Conservation (phyloP, 768 basidiomycete species). For the Udeniomyces megalosporus region DNA sequence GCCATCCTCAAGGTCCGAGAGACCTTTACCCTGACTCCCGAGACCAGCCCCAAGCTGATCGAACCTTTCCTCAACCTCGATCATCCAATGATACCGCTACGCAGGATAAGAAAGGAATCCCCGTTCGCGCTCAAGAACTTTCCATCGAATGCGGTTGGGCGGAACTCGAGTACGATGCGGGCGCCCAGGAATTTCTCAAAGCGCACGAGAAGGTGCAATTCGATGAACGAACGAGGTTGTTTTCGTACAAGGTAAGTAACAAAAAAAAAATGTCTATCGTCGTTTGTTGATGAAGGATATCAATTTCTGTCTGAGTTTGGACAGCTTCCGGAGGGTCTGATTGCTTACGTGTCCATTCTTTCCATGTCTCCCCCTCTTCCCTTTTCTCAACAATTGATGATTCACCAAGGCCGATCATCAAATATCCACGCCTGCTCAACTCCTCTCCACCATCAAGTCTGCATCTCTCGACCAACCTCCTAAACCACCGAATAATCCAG, state of each 20-base stretch:
- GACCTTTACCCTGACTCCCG: background rate
- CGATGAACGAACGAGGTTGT: slow-evolving; percentile 70
- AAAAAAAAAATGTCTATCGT: too few relatives aligned
- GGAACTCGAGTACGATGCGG: slow-evolving; percentile 52
- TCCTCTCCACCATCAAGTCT: slow-evolving; percentile 63
- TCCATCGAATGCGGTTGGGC: slow-evolving; percentile 58
- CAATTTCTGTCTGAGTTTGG: too few relatives aligned
- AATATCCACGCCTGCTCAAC: slow-evolving; percentile 65
- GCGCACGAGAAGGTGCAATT: slow-evolving; percentile 61
- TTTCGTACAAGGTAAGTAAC: slow-evolving; percentile 60
- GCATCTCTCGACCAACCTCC: too few relatives aligned
- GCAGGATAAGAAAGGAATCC: slow-evolving; percentile 34
- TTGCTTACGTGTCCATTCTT: slow-evolving; percentile 5
- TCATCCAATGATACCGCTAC: too few relatives aligned
- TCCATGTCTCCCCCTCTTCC: background rate
- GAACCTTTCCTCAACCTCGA: background rate
- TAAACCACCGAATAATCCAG: slow-evolving; percentile 53
- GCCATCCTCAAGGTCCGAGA: slow-evolving; percentile 54
- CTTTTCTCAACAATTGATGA: too few relatives aligned
- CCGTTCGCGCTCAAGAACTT: slow-evolving; percentile 75
- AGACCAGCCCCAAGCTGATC: background rate
- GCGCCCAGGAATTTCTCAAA: slow-evolving; percentile 64
- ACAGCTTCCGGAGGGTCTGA: too few relatives aligned
- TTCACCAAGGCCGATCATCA: slow-evolving; percentile 58
- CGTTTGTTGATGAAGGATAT: too few relatives aligned